Evolutionary conservation across 1,284 basidiomycete genomes (phyloP).

Genomic region (Amylostereum chailletii): DNA sequence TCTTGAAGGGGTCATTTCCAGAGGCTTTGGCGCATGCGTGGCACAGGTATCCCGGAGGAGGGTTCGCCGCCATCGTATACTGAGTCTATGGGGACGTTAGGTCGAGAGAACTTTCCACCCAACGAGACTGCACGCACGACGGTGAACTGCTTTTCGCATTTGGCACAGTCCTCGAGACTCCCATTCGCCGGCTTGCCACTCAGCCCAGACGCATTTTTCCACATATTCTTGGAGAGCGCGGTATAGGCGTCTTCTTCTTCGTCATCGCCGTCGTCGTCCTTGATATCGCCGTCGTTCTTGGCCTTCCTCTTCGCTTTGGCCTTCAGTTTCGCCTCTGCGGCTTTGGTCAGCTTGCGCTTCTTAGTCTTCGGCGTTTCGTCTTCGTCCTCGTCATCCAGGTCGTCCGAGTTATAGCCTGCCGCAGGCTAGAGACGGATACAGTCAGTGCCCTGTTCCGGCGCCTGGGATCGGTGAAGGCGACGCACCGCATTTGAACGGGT

Average conservation of each 20-base stretch:
- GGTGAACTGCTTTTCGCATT: slow-evolving; percentile 81
- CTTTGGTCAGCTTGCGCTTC: slow-evolving; percentile 36
- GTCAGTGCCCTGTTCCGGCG: not conserved
- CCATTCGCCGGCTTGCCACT: slow-evolving; percentile 62
- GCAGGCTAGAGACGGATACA: slow-evolving; percentile 25
- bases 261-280: slow-evolving; percentile 33
- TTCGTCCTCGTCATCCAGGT: slow-evolving; percentile 55
- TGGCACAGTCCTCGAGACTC: slow-evolving; percentile 74
- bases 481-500: slow-evolving; percentile 3
- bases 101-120: not conserved
- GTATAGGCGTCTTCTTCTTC: slow-evolving; percentile 41
- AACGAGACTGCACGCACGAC: slow-evolving; percentile 50
- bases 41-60: slow-evolving; percentile 71
- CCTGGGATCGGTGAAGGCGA: not conserved
- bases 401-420: slow-evolving; percentile 58
- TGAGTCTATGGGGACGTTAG: slow-evolving; percentile 48
- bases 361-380: slow-evolving; percentile 26
- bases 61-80: slow-evolving; percentile 69
- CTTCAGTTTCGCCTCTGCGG: slow-evolving; percentile 26
- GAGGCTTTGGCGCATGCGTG: slow-evolving; percentile 70
- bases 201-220: slow-evolving; percentile 26
- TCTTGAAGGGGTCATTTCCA: slow-evolving; percentile 80
- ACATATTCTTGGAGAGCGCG: slow-evolving; percentile 48
- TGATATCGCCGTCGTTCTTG: slow-evolving; percentile 28
- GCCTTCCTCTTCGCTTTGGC: slow-evolving; percentile 40